Conservation (phyloP, 176 grass and related monocot genomes). For the Cenchrus americanus region DNA sequence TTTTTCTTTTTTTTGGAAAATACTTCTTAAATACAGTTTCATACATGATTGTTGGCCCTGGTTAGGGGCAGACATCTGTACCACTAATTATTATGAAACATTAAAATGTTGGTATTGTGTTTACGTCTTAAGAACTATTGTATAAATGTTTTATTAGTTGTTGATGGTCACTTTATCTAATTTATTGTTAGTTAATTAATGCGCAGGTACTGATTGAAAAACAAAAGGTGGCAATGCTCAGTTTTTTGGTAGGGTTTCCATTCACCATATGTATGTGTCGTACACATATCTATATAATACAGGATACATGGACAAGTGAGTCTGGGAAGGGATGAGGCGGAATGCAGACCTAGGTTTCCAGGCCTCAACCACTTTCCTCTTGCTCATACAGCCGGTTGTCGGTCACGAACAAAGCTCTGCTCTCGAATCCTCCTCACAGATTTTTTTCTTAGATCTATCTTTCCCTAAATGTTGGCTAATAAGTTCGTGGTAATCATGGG, state of each 20-base stretch:
- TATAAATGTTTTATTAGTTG: no score
- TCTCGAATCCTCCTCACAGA: background rate
- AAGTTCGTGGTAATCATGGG: constrained; percentile 46
- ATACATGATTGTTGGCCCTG: no score
- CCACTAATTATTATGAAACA: no score
- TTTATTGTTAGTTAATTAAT: no score
- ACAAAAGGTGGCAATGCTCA: background rate
- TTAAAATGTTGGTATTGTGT: no score
- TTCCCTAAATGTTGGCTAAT: background rate
- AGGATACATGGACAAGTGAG: background rate
- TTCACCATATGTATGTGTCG: background rate
- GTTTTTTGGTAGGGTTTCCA: background rate
- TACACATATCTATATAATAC: background rate
- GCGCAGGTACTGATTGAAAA: background rate
- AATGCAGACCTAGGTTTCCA: background rate
- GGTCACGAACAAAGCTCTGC: background rate
- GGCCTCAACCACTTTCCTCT: background rate
- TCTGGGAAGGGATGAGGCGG: background rate
- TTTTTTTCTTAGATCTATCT: background rate
- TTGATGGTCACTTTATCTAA: no score
- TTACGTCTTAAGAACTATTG: no score
- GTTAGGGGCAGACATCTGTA: no score
- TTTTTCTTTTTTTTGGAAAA: no score
- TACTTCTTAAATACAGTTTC: no score
- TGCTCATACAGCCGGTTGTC: background rate